These are phyloP conservation scores for Coniophora puteana DNA, from an alignment of 1,284 basidiomycete species.

Conservation along the genomic window DNA sequence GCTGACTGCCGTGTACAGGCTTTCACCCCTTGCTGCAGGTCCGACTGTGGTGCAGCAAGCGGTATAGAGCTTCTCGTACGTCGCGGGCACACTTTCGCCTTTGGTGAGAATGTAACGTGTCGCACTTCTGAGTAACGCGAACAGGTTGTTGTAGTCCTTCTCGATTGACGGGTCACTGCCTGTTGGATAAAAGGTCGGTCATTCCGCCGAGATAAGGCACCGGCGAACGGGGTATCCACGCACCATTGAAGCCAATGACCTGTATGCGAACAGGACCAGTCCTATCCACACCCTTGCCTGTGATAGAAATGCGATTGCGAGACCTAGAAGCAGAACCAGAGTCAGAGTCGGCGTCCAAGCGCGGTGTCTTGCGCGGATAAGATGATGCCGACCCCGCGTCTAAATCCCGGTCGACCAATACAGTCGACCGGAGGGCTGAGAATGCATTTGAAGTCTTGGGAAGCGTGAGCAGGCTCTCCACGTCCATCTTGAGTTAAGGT, in stretches of 20 bases:
- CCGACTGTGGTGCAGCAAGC: conserved; percentile 54
- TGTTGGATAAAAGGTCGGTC: too few species aligned
- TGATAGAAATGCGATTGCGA: conserved; percentile 25
- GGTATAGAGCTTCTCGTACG: conserved; percentile 53
- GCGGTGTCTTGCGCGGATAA: conserved; percentile 64
- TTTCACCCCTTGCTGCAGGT: conserved; percentile 47
- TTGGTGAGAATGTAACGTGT: conserved; percentile 43
- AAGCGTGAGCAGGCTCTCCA: conserved; percentile 43
- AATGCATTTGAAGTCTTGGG: conserved; percentile 55
- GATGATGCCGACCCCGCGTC: conserved; percentile 45
- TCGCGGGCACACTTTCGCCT: conserved; percentile 29
- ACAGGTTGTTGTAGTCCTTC: conserved; percentile 8
- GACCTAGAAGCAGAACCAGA: conserved; percentile 58
- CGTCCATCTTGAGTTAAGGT: conserved; percentile 20
- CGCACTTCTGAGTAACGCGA: conserved; percentile 34
- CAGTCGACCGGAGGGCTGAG: conserved; percentile 34
- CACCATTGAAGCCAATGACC: conserved; percentile 40
- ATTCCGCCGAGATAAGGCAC: conserved; percentile 2
- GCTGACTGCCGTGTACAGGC: conserved; percentile 48
- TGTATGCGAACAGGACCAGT: conserved; percentile 39
- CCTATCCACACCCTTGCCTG: conserved; percentile 22
- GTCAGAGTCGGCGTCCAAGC: conserved; percentile 60
- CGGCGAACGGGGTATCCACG: not conserved
- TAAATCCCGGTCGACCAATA: conserved; percentile 23
- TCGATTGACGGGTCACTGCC: conserved; percentile 1